These are phyloP conservation scores for Fistulinella staudtii DNA, from an alignment of 1,284 basidiomycete genomes.

Conservation along the genomic window DNA sequence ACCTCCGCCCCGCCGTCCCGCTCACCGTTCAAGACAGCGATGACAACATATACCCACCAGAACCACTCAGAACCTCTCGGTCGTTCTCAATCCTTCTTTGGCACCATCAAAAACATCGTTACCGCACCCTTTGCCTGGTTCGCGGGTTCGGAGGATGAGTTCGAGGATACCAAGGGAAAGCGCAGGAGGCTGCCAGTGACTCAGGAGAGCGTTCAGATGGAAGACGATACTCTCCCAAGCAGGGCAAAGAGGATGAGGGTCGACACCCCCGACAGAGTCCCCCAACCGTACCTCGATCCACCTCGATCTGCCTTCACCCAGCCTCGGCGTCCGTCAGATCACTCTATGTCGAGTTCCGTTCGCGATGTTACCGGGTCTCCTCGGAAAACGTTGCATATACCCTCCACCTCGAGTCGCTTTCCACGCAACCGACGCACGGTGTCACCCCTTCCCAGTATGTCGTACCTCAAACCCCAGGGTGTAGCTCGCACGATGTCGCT, in stretches of 20 bases:
- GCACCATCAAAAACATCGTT: conserved; percentile 60
- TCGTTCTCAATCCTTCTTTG: conserved; percentile 52
- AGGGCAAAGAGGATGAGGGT: conserved; percentile 54
- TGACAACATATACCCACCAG: conserved; percentile 32
- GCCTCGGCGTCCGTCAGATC: conserved; percentile 18
- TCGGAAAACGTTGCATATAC: conserved; percentile 26
- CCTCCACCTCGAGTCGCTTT: conserved; percentile 30
- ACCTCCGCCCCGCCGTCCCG: conserved; percentile 10
- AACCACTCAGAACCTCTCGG: conserved; percentile 28
- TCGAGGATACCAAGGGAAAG: conserved; percentile 46
- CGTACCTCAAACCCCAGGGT: conserved; percentile 29
- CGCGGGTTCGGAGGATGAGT: conserved; percentile 43
- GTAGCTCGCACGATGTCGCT: conserved; percentile 58
- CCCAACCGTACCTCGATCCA: conserved; percentile 51
- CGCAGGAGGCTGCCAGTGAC: conserved; percentile 40
- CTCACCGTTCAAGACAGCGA: conserved; percentile 22
- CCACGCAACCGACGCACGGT: conserved; percentile 37
- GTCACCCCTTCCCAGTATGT: conserved; percentile 35
- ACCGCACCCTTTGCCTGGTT: conserved; percentile 63
- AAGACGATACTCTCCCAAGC: conserved; percentile 29
- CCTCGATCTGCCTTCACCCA: conserved; percentile 44
- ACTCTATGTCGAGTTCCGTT: neutral
- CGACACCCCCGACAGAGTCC: conserved; percentile 41
- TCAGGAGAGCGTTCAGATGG: conserved; percentile 31
- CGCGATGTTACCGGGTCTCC: conserved; percentile 24